A percentile compares a stretch with the other conserved stretches of the same genome.
phyloP scores from a whole-genome alignment of 1,284 basidiomycete genomes.

The Austroboletus niveus region DNA sequence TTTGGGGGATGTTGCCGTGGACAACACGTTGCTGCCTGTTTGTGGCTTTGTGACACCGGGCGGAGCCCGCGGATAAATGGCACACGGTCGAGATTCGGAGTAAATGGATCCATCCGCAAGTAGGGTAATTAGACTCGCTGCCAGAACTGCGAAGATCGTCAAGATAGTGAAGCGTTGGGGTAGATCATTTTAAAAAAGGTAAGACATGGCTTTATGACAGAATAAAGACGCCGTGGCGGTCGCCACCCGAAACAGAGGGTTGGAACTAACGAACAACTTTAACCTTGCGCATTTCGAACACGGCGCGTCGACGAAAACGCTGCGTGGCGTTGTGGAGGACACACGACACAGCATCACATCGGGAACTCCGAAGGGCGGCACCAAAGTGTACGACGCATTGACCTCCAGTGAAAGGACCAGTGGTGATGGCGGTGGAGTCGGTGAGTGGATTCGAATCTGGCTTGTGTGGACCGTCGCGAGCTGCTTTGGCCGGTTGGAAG shows the following conservation, averaged over 20 bases:
- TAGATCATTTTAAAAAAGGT: not conserved
- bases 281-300: not conserved
- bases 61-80: too few relatives aligned
- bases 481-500: constrained; percentile 9
- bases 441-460: constrained; percentile 14
- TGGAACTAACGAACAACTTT: not conserved
- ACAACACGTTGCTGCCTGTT: too few relatives aligned
- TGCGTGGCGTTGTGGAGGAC: not conserved
- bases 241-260: constrained; percentile 5
- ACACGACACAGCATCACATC: not conserved
- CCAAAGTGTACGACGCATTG: not conserved
- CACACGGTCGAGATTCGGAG: too few relatives aligned
- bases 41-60: too few relatives aligned
- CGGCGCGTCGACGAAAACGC: not conserved
- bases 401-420: too few relatives aligned
- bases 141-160: too few relatives aligned
- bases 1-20: too few relatives aligned
- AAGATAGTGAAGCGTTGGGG: too few relatives aligned
- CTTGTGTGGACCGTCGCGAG: not conserved
- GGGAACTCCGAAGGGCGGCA: not conserved
- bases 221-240: not conserved
- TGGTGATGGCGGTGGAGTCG: constrained; percentile 7
- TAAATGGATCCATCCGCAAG: too few relatives aligned
- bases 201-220: not conserved
- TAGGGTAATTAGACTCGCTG: too few relatives aligned